Conservation (phyloP, 257 asterid genomes). For the Przewalskia tangutica region DNA sequence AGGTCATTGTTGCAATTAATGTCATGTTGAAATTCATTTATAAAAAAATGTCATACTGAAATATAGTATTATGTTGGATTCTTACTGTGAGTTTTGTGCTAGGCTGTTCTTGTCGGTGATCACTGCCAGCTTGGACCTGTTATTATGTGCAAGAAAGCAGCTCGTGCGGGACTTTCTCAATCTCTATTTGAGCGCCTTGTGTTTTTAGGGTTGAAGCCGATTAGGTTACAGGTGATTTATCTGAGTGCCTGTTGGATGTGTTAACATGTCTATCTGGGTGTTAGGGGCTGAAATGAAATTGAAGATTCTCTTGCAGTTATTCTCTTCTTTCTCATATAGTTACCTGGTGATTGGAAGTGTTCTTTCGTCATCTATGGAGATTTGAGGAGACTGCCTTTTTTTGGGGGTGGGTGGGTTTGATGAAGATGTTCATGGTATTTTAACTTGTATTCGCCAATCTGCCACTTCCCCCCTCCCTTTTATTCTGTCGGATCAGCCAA, state of each 20-base stretch:
- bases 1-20: slow-evolving; percentile 34
- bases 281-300: background rate
- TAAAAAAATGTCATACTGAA: background rate
- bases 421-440: background rate
- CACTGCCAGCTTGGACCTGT: slow-evolving; percentile 99
- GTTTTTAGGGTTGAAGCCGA: slow-evolving; percentile 91
- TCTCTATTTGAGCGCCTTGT: slow-evolving; percentile 98
- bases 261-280: background rate
- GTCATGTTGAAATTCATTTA: background rate
- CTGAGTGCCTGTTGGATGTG: background rate
- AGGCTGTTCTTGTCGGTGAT: slow-evolving; percentile 98
- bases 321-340: background rate
- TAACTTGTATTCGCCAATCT: background rate
- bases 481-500: background rate
- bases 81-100: slow-evolving; percentile 9
- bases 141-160: slow-evolving; percentile 99
- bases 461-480: background rate
- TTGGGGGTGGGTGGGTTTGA: background rate
- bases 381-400: background rate
- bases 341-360: background rate
- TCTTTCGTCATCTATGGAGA: background rate
- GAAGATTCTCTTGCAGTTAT: background rate
- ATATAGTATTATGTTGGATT: background rate
- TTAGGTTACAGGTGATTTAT: slow-evolving; percentile 81
- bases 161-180: slow-evolving; percentile 97